Evolutionary conservation across 805 yeast genomes (phyloP), one percentile per base, ranked within the genome.

Genomic region (Starmerella riodocensis): DNA sequence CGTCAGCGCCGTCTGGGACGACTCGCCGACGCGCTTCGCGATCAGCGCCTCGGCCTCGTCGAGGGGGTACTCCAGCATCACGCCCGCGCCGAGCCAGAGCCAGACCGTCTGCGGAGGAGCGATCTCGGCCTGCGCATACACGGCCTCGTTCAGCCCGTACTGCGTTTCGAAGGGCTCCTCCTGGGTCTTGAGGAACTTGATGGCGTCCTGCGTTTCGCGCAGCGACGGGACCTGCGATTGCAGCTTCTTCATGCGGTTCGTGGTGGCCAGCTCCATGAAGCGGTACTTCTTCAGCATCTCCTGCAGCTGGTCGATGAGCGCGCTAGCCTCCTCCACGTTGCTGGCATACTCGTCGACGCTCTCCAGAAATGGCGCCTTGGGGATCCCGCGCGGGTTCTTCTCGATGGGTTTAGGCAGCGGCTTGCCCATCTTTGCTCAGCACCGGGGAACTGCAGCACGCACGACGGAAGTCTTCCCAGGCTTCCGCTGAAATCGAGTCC

Each of bases 1-100:
- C 32, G 68, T 64, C 19, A 61, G 56, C 50, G 74, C 67, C 47
- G 72, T 78, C 29, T 68, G 63, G 49, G 70, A 63, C 13, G 93
- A 85, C 25, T 72, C 71, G 12, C 58, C 57, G 45, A 86, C 67
- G 56, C 88, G 74, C 28, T 67, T 67, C 11, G 64, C 54, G 40
- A 91, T 63, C 50, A 91, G 66, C 26, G 67, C 76, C 34, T 76
- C 70, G 2, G 98, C 98, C 58, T 91, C 98, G 28, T 71, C 80
- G 20, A 84, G 64, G 12, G 94, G 86, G 54, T 88, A 91, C 56
- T 91, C 97, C 54, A 91, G 67, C 97, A 91, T 88, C 7, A 88
- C 86, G 51, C 85, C 94, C 0, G 98, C 98, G 9, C 98, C 98
- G n/a, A 91, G 68, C 98, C 98, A 91, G 34, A 91, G 65, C 47